phyloP scores from a whole-genome alignment of 2,329 filamentous ascomycete genomes.

The Claviceps sp. region DNA sequence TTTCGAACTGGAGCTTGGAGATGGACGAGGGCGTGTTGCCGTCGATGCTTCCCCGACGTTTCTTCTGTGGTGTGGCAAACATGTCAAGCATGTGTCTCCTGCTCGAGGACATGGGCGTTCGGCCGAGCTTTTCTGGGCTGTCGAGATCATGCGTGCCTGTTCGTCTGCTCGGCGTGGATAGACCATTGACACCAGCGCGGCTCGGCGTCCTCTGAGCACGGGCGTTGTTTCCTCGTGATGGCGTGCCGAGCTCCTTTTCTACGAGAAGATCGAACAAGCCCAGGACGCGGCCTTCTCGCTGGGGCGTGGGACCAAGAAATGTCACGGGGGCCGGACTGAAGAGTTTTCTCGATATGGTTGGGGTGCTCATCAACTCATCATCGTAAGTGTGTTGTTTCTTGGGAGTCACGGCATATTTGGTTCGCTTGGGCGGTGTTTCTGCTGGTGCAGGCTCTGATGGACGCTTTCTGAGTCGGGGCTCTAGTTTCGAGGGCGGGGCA shows the following conservation, averaged over 20 bases:
- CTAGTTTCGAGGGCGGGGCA: conserved; percentile 21
- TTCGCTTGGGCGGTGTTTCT: conserved; percentile 39
- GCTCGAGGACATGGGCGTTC: conserved; percentile 41
- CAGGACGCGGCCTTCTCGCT: conserved; percentile 63
- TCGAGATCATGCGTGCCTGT: conserved; percentile 17
- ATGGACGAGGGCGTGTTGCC: conserved; percentile 35
- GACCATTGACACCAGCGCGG: conserved; percentile 15
- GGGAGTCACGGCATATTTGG: conserved; percentile 33
- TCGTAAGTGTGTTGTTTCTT: conserved; percentile 26
- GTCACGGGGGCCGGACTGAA: conserved; percentile 47
- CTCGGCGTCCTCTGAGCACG: conserved; percentile 2
- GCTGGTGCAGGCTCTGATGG: conserved; percentile 21
- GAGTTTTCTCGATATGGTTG: conserved; percentile 41
- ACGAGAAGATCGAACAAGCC: conserved; percentile 62
- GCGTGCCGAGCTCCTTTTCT: conserved; percentile 34
- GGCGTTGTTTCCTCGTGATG: conserved; percentile 29
- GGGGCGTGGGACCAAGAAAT: conserved; percentile 64
- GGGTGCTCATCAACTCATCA: conserved; percentile 36
- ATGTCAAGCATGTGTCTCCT: conserved; percentile 49
- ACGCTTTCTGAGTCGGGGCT: conserved; percentile 24
- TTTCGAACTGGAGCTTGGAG: conserved; percentile 48
- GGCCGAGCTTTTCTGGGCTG: conserved; percentile 21
- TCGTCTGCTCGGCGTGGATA: conserved; percentile 33
- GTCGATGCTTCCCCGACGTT: conserved; percentile 25
- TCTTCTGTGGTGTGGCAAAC: conserved; percentile 53